Conservation (phyloP, 2,329 filamentous ascomycete genomes). For the Gaeumannomyces tritici region DNA sequence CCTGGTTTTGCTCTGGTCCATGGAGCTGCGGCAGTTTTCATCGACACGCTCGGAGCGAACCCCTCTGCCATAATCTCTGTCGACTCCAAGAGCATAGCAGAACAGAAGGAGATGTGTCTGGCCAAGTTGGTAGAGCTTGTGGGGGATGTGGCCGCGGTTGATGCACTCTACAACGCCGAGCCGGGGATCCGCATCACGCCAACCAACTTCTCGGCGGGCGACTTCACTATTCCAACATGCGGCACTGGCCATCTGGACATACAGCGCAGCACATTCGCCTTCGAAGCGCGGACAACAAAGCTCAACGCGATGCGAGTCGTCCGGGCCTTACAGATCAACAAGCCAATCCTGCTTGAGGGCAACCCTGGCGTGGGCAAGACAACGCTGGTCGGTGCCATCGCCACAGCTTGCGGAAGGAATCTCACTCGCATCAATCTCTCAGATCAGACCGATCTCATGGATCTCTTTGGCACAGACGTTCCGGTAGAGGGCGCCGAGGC, state of each 20-base stretch:
- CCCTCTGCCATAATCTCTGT: slow-evolving; percentile 78
- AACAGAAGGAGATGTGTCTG: slow-evolving; percentile 66
- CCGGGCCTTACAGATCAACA: slow-evolving; percentile 76
- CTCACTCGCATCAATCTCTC: slow-evolving; percentile 94
- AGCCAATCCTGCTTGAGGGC: slow-evolving; percentile 89
- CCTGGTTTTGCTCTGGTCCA: slow-evolving; percentile 51
- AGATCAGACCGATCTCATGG: slow-evolving; percentile 95
- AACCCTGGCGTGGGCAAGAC: slow-evolving; percentile 99
- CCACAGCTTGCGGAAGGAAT: slow-evolving; percentile 67
- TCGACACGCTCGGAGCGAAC: slow-evolving; percentile 91
- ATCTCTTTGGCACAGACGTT: slow-evolving; percentile 93
- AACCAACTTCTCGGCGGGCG: slow-evolving; percentile 55
- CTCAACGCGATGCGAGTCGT: slow-evolving; percentile 86
- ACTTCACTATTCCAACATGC: slow-evolving; percentile 57
- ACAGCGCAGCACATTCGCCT: slow-evolving; percentile 46
- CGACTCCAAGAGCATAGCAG: slow-evolving; percentile 56
- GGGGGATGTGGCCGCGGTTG: slow-evolving; percentile 49
- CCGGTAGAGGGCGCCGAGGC: slow-evolving; percentile 87
- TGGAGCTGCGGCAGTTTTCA: slow-evolving; percentile 89
- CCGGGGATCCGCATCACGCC: slow-evolving; percentile 48
- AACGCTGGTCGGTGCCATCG: slow-evolving; percentile 77
- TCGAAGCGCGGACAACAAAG: slow-evolving; percentile 82
- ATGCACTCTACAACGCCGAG: slow-evolving; percentile 52
- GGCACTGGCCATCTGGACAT: slow-evolving; percentile 35
- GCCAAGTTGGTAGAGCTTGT: slow-evolving; percentile 61